Base-by-base conservation (phyloP, 2,329 filamentous ascomycete genomes). In the Diaporthe sp. region DNA sequence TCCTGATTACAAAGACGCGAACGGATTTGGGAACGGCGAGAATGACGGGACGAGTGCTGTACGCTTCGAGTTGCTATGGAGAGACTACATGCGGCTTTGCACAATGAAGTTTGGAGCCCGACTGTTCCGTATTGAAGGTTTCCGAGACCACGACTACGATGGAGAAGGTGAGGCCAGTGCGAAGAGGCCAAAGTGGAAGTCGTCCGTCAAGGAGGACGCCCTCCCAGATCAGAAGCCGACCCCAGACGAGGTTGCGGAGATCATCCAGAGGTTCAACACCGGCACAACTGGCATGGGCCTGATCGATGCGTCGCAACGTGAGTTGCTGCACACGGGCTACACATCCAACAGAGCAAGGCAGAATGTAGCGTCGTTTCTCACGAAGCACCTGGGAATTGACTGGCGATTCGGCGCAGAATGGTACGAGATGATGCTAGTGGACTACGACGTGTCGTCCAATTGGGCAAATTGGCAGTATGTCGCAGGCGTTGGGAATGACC, bases 401-500 rank as follows among this genome's bases (percentile, higher is more conserved):
- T 97, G 94, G 94, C 90, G 94, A 0, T 88, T 94, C 20, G 94
- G 94, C 0, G 94, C 94, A 0, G 94, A 96, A 81, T 96, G 93
- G 93, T 96, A 96, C 80, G 94, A 96, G 81, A 90, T 89, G 81
- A 85, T 94, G 80, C 87, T 96, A 4, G 87, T 93, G 42, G 94
- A 97, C 81, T 95, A 96, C 81, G 94, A 96, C 79, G 88, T 94
- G 0, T 91, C 90, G 20, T 93, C 89, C 76, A 96, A 96, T 79
- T 96, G 94, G 94, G 92, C 92, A 13, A 95, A 95, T 80, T 96
- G 94, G 94, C 94, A 95, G 82, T 96, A 96, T 77, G 90, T 94
- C 0, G 89, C 94, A 0, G 94, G 94, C 0, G 93, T 96, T 0
- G 94, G 94, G 10, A 96, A 95, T 78, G 94, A 96, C 78, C 94